phyloP scores from a whole-genome alignment of 257 asterid genomes.

The Solanum sejunctum region DNA sequence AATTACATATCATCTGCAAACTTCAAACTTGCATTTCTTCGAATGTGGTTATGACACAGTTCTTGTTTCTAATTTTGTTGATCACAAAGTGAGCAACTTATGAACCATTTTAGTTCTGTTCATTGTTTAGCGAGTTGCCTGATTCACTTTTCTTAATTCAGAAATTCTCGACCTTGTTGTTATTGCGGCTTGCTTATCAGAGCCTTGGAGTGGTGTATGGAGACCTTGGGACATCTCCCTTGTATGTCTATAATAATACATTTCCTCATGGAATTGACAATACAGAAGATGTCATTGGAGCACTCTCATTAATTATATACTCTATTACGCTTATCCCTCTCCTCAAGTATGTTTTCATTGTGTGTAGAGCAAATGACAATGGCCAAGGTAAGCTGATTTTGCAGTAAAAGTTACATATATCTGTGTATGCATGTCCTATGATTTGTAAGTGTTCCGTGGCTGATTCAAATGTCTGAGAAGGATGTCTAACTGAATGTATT shows the following conservation, averaged over 20 bases:
- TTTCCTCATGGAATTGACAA: slow-evolving; percentile 73
- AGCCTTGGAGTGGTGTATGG: slow-evolving; percentile 97
- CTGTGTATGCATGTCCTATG: background rate
- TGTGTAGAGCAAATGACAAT: slow-evolving; percentile 90
- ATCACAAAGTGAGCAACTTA: background rate
- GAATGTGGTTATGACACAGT: background rate
- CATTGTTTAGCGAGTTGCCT: background rate
- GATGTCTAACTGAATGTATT: background rate
- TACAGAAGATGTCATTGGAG: slow-evolving; percentile 80
- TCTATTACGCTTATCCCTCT: slow-evolving; percentile 93
- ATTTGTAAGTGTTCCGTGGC: background rate
- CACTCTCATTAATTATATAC: slow-evolving; percentile 90
- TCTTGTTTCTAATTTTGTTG: background rate
- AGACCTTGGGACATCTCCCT: slow-evolving; percentile 95
- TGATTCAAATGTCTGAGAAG: background rate
- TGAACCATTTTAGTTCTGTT: background rate
- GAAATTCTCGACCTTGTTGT: background rate
- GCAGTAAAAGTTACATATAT: background rate
- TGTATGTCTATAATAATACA: slow-evolving; percentile 89
- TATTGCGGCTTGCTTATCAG: slow-evolving; percentile 9
- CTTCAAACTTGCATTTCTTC: background rate
- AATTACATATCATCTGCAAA: background rate
- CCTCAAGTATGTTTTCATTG: slow-evolving; percentile 92
- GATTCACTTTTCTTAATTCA: background rate
- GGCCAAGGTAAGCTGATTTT: slow-evolving; percentile 67